Conservation (phyloP, 2,329 filamentous ascomycete species). For the Alternaria rosae region DNA sequence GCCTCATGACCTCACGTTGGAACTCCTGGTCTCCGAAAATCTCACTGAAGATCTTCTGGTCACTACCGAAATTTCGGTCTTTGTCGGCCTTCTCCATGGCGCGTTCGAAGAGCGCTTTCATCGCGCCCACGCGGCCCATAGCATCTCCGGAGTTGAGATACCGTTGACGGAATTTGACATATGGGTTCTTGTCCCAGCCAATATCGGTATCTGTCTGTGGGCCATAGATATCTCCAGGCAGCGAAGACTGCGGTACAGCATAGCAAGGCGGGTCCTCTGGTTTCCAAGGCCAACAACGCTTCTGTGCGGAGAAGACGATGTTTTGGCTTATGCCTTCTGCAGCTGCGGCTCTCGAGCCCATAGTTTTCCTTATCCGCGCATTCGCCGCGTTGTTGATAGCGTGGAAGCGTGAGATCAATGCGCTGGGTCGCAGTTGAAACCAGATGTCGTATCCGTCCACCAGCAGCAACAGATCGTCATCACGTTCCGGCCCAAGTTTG, state of each 20-base stretch:
- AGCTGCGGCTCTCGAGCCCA: neutral
- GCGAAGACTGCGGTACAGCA: slow-evolving; percentile 1
- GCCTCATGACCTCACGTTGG: neutral
- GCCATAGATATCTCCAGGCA: neutral
- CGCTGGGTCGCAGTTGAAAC: slow-evolving; percentile 2
- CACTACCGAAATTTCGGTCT: neutral
- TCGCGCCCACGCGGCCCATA: neutral
- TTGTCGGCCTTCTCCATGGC: slow-evolving; percentile 1
- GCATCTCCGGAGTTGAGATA: slow-evolving; percentile 6
- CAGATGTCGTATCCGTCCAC: slow-evolving; percentile 8
- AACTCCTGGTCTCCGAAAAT: slow-evolving; percentile 2
- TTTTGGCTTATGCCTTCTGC: neutral
- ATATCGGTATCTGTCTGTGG: slow-evolving; percentile 2
- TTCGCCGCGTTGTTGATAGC: slow-evolving; percentile 1
- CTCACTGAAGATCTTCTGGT: slow-evolving; percentile 5
- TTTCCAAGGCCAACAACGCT: slow-evolving; percentile 3
- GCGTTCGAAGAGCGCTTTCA: neutral
- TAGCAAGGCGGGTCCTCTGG: neutral
- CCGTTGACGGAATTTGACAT: slow-evolving; percentile 1
- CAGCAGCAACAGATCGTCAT: neutral
- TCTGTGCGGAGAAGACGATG: slow-evolving; percentile 4
- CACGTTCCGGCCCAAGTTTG: neutral
- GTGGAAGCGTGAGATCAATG: neutral
- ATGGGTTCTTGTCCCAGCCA: neutral
- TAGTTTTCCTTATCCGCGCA: neutral